These are phyloP conservation scores for Podaxis mareebaensis DNA, from an alignment of 768 basidiomycete genomes.

Conservation along the genomic window DNA sequence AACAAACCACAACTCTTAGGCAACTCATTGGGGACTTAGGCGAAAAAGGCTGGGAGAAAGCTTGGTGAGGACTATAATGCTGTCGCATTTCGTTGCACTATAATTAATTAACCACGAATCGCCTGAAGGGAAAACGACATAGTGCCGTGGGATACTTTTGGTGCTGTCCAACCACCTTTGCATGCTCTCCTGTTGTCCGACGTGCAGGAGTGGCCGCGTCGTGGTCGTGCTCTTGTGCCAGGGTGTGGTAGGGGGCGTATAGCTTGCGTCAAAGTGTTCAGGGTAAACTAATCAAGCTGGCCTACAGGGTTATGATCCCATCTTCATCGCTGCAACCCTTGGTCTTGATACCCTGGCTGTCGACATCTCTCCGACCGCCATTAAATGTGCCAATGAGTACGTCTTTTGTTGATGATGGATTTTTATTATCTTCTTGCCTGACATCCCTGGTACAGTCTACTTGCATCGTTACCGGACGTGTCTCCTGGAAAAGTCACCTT, in stretches of 20 bases:
- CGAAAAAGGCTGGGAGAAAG: too few relatives aligned
- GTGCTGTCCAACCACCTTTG: constrained; percentile 55
- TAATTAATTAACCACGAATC: too few relatives aligned
- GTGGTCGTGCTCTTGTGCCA: constrained; percentile 32
- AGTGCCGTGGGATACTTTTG: constrained; percentile 64
- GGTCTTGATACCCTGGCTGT: constrained; percentile 50
- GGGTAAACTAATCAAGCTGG: too few relatives aligned
- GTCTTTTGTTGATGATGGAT: constrained; percentile 11
- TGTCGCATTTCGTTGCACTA: too few relatives aligned
- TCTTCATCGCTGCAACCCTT: constrained; percentile 50
- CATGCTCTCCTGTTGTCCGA: constrained; percentile 39
- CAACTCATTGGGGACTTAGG: too few relatives aligned
- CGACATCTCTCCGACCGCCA: constrained; percentile 58
- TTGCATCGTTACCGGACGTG: too few relatives aligned
- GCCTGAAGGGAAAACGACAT: constrained; percentile 41
- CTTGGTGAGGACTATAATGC: too few relatives aligned
- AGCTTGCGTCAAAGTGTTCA: not conserved
- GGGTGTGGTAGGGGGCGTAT: constrained; percentile 49
- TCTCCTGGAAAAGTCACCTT: constrained; percentile 36
- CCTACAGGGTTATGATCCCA: constrained; percentile 60
- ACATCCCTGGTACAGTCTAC: too few relatives aligned
- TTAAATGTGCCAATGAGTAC: constrained; percentile 46
- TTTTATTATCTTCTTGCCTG: not conserved
- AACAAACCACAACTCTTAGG: too few relatives aligned
- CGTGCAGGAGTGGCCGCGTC: constrained; percentile 41